A percentile compares a stretch with the other conserved stretches of the same genome.
Conservation (phyloP, 1,284 basidiomycete species). For the Leccinum insolens region DNA sequence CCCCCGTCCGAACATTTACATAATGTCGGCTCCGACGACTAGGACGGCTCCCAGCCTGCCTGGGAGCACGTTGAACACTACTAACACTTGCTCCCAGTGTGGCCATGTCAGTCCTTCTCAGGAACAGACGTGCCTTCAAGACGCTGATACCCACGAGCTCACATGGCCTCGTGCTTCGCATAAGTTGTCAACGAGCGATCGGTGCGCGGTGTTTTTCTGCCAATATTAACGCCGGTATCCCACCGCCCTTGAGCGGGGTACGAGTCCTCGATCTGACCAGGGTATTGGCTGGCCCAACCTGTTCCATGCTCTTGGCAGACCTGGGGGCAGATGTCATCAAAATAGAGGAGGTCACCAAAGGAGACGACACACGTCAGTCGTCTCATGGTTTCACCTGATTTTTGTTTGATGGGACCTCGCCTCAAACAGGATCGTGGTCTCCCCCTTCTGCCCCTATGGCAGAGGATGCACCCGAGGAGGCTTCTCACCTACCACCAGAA, state of each 20-base stretch:
- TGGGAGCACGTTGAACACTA: background rate
- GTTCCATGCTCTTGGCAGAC: slow-evolving; percentile 89
- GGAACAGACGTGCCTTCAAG: background rate
- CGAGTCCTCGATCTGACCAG: slow-evolving; percentile 86
- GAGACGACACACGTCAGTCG: slow-evolving; percentile 86
- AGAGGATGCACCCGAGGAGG: slow-evolving; percentile 49
- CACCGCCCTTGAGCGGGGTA: slow-evolving; percentile 79
- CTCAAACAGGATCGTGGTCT: slow-evolving; percentile 67
- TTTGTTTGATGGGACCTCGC: slow-evolving; percentile 14
- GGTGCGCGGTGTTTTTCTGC: slow-evolving; percentile 19
- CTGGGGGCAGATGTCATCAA: slow-evolving; percentile 93
- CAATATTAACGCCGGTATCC: slow-evolving; percentile 47
- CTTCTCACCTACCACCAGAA: slow-evolving; percentile 81
- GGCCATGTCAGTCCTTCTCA: slow-evolving; percentile 3
- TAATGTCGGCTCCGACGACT: slow-evolving; percentile 12
- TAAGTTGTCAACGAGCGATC: slow-evolving; percentile 6
- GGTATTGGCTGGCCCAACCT: slow-evolving; percentile 87
- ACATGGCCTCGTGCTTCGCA: background rate
- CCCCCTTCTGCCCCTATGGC: slow-evolving; percentile 75
- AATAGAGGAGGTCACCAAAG: slow-evolving; percentile 77
- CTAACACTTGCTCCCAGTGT: background rate
- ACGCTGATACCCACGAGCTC: background rate
- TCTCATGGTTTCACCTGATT: slow-evolving; percentile 14
- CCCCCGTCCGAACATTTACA: slow-evolving; percentile 23
- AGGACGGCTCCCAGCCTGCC: background rate